Conservation (phyloP, 768 basidiomycete species). For the Fomitopsis serialis region DNA sequence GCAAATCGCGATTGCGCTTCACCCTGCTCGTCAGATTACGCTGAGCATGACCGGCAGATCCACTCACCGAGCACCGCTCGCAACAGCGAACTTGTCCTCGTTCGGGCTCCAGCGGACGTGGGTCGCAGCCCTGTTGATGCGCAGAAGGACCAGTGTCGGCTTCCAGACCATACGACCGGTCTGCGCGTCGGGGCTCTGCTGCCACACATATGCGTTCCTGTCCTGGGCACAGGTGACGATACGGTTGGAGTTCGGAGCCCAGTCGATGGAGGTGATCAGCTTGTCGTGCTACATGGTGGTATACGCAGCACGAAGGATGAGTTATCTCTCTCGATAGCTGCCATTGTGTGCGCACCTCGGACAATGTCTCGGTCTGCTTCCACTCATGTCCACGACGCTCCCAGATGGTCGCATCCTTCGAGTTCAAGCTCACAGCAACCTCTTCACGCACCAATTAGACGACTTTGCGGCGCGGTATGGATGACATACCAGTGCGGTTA, state of each 20-base stretch:
- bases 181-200: conserved; percentile 65
- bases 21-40: not conserved
- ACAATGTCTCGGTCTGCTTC: conserved; percentile 67
- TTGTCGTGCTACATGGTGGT: conserved; percentile 82
- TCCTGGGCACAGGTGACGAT: conserved; percentile 99
- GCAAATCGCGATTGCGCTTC: conserved; percentile 89
- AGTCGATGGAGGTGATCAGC: conserved; percentile 94
- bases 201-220: conserved; percentile 98
- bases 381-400: conserved; percentile 61
- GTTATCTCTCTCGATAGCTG: not conserved
- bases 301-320: not conserved
- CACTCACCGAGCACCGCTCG: conserved; percentile 84
- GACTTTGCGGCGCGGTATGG: not conserved
- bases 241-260: conserved; percentile 94
- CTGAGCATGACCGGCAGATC: not conserved
- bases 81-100: conserved; percentile 98
- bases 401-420: conserved; percentile 83
- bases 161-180: conserved; percentile 82
- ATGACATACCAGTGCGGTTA: conserved; percentile 73
- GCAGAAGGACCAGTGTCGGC: conserved; percentile 91
- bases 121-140: conserved; percentile 95
- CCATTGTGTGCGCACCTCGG: conserved; percentile 56
- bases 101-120: conserved; percentile 94
- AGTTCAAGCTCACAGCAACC: conserved; percentile 87
- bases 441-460: conserved; percentile 41